phyloP scores from a whole-genome alignment of 768 basidiomycete genomes.

The Dacryopinax primogenitus region DNA sequence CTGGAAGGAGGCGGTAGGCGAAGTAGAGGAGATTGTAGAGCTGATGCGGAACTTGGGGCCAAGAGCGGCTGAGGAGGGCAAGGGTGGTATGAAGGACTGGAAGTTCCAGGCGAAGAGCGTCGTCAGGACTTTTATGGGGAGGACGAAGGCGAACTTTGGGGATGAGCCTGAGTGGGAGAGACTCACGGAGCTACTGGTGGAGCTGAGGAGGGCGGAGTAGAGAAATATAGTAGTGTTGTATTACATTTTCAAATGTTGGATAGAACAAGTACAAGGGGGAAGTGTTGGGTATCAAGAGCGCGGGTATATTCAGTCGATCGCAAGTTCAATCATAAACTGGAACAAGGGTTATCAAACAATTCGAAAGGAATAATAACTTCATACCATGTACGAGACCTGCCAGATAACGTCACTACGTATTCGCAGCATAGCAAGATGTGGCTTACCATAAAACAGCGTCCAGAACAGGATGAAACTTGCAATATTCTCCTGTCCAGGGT shows the following conservation, averaged over 20 bases:
- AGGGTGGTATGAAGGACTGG: slow-evolving; percentile 42
- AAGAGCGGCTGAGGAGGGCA: slow-evolving; percentile 29
- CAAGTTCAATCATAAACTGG: slow-evolving; percentile 32
- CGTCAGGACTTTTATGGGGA: slow-evolving; percentile 76
- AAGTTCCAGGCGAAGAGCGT: slow-evolving; percentile 73
- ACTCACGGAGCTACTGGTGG: slow-evolving; percentile 53
- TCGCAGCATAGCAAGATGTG: neutral
- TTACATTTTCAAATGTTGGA: no score
- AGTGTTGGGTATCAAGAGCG: neutral
- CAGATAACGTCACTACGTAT: neutral
- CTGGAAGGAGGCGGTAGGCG: slow-evolving; percentile 64
- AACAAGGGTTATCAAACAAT: no score
- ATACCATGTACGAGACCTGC: slow-evolving; percentile 40
- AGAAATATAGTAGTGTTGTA: neutral
- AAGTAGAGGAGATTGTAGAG: slow-evolving; percentile 76
- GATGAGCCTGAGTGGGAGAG: slow-evolving; percentile 75
- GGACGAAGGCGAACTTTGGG: slow-evolving; percentile 68
- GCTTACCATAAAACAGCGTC: slow-evolving; percentile 84
- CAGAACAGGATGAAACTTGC: slow-evolving; percentile 86
- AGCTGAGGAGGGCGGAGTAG: slow-evolving; percentile 37
- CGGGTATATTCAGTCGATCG: neutral
- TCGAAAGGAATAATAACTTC: no score
- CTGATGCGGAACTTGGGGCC: slow-evolving; percentile 74
- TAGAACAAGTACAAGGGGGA: no score
- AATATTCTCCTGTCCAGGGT: slow-evolving; percentile 79